phyloP scores from a whole-genome alignment of 208 protist genomes.

The Leishmania guyanensis region DNA sequence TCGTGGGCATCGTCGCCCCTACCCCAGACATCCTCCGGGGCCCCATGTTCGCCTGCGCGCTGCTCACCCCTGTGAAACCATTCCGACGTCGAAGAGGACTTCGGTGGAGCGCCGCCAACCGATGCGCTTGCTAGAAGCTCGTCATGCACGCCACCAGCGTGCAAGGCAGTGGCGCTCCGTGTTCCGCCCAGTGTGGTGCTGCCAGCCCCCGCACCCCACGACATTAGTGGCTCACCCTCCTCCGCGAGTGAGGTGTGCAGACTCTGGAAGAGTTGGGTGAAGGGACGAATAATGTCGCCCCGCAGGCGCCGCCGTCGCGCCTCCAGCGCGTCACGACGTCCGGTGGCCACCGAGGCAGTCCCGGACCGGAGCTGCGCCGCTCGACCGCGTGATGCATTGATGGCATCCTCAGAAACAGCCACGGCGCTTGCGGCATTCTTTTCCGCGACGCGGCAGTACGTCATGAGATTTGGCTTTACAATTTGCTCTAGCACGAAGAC shows the following conservation, averaged over 20 bases:
- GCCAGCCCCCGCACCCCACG: background rate
- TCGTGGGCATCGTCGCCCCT: background rate
- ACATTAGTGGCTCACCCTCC: constrained; percentile 29
- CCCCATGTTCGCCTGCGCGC: background rate
- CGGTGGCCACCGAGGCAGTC: background rate
- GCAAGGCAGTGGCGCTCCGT: background rate
- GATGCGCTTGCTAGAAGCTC: background rate
- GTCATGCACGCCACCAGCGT: background rate
- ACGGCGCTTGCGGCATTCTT: constrained; percentile 13
- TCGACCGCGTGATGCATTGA: background rate
- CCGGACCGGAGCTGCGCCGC: background rate
- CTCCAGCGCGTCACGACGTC: constrained; percentile 25
- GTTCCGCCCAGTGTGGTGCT: background rate
- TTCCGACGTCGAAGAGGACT: background rate
- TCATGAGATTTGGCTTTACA: constrained; percentile 55
- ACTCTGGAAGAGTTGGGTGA: constrained; percentile 45
- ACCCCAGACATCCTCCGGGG: background rate
- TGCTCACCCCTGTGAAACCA: background rate
- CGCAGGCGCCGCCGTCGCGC: constrained; percentile 44
- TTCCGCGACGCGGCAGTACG: constrained; percentile 40
- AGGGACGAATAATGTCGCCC: constrained; percentile 56
- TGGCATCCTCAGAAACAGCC: background rate
- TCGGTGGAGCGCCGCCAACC: background rate
- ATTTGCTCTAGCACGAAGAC: constrained; percentile 62
- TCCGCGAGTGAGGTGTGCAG: constrained; percentile 49